Percentiles rank a stretch among this genome's conserved stretches.
Evolutionary conservation across 768 basidiomycete species (phyloP).

Genomic region (Lepiota subincarnata): DNA sequence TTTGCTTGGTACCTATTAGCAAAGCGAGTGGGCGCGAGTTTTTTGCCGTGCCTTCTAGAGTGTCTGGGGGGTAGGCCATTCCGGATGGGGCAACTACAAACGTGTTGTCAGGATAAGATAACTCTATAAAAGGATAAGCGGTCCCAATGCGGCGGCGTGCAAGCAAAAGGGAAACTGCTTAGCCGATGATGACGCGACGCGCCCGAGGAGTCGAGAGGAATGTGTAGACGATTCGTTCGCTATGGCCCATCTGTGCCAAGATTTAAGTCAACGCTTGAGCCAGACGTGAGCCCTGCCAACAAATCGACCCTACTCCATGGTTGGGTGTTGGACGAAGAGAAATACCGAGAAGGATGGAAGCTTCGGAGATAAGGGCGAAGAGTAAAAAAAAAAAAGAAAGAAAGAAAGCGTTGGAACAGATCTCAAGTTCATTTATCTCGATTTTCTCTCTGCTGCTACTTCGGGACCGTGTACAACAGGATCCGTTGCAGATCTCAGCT

Average conservation of each 20-base stretch:
- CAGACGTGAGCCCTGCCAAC: not conserved
- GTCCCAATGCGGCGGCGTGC: not conserved
- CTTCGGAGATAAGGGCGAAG: constrained; percentile 11
- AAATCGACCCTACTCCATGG: not conserved
- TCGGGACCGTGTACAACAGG: not conserved
- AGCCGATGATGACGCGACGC: not conserved
- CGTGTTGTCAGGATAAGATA: constrained; percentile 8
- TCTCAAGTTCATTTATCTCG: not conserved
- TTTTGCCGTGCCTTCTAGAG: constrained; percentile 3
- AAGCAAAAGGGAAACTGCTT: not conserved
- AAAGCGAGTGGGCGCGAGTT: not conserved
- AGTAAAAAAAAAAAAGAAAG: not conserved
- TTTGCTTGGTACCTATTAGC: not conserved
- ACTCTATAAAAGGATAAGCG: not conserved
- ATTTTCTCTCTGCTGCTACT: not conserved
- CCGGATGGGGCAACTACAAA: constrained; percentile 1
- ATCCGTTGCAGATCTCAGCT: not conserved
- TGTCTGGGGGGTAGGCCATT: not conserved
- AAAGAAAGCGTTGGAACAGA: not conserved
- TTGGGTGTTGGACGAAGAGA: not conserved
- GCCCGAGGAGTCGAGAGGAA: not conserved
- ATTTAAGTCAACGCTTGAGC: no score
- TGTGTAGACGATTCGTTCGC: not conserved
- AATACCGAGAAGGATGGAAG: constrained; percentile 4
- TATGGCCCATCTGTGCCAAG: not conserved